Percentiles rank a stretch among this genome's conserved stretches.
Evolutionary conservation across 495 filamentous ascomycete species (phyloP).

Genomic region (Neurospora sp.): DNA sequence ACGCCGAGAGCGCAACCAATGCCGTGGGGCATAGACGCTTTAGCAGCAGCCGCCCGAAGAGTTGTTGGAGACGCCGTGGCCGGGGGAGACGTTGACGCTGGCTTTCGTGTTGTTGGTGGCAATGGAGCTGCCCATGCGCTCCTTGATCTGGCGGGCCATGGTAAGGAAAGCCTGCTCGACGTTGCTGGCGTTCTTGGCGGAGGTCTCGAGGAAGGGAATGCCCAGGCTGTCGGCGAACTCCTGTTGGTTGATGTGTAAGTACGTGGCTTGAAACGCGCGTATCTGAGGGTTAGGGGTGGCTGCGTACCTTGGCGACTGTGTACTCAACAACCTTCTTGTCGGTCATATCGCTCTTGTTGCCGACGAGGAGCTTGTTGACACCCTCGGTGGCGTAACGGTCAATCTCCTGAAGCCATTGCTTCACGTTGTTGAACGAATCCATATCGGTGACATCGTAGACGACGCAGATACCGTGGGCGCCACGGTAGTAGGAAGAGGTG

Average conservation of each 20-base stretch:
- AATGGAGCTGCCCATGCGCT: constrained; percentile 93
- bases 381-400: constrained; percentile 98
- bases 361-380: constrained; percentile 97
- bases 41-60: constrained; percentile 93
- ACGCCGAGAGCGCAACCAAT: constrained; percentile 11
- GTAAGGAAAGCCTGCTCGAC: constrained; percentile 99
- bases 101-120: constrained; percentile 97
- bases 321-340: constrained; percentile 99
- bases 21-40: constrained; percentile 13
- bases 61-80: constrained; percentile 87
- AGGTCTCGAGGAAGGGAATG: constrained; percentile 99
- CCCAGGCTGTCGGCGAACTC: constrained; percentile 98
- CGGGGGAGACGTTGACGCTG: constrained; percentile 86
- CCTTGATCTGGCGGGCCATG: constrained; percentile 99
- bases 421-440: constrained; percentile 99
- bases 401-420: constrained; percentile 99
- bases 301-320: constrained; percentile 90
- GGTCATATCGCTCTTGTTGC: constrained; percentile 99
- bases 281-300: neutral
- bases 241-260: constrained; percentile 34
- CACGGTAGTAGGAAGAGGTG: constrained; percentile 98
- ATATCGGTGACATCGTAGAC: constrained; percentile 99
- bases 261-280: neutral
- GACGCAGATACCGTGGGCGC: constrained; percentile 96
- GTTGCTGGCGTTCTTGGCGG: constrained; percentile 97